A percentile compares a stretch with the other conserved stretches of the same genome.
These are phyloP conservation scores for Penicillium longicatenatum DNA, from an alignment of 495 filamentous ascomycete genomes.

Conservation along the genomic window DNA sequence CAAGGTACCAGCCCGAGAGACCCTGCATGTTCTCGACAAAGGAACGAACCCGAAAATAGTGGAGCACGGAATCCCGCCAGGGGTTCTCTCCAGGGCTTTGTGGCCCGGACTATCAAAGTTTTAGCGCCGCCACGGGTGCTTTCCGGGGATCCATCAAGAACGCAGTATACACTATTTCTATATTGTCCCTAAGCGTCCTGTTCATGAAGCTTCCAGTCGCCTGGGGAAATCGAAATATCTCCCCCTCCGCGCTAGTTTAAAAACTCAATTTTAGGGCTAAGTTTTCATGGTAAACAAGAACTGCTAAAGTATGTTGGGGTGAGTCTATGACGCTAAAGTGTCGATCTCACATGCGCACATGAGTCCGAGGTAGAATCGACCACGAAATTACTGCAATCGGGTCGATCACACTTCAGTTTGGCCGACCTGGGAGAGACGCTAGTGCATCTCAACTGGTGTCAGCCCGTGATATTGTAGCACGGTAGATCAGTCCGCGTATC, in stretches of 20 bases:
- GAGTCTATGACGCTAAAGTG: conserved; percentile 4
- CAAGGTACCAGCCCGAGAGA: conserved; percentile 9
- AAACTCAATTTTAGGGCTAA: conserved; percentile 2
- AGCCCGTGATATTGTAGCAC: background rate
- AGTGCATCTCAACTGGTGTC: background rate
- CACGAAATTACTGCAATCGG: conserved; percentile 2
- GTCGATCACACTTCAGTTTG: conserved; percentile 11
- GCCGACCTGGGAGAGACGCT: conserved; percentile 1
- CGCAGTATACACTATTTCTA: background rate
- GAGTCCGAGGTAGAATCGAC: conserved; percentile 12
- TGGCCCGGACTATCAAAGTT: background rate
- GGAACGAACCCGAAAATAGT: conserved; percentile 16
- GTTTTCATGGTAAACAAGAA: background rate
- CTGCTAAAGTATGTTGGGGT: conserved; percentile 2
- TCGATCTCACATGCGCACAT: conserved; percentile 20
- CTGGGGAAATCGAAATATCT: background rate
- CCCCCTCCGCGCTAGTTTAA: background rate
- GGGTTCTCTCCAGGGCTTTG: background rate
- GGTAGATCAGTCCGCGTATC: background rate
- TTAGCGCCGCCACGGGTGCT: background rate
- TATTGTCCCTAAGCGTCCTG: background rate
- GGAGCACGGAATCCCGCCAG: conserved; percentile 14
- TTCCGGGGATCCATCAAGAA: conserved; percentile 1
- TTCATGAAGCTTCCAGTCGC: too few relatives aligned
- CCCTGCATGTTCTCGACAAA: background rate